These are phyloP conservation scores for Botrytis pseudocinerea DNA, from an alignment of 2,329 filamentous ascomycete species.

Conservation along the genomic window DNA sequence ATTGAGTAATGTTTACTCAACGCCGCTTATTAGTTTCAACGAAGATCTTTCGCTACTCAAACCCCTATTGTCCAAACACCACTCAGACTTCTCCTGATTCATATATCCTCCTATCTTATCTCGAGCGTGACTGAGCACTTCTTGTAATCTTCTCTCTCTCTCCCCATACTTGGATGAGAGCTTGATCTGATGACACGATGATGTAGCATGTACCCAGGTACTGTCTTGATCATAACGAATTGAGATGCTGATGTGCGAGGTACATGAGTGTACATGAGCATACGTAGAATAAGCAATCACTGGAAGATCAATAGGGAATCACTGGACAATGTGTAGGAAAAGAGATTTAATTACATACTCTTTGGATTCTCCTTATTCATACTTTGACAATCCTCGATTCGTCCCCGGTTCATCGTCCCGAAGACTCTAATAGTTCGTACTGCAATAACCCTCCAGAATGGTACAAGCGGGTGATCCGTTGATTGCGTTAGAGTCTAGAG, in stretches of 20 bases:
- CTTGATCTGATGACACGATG: not conserved
- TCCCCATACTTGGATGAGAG: not conserved
- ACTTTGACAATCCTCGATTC: not conserved
- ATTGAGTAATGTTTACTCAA: not conserved
- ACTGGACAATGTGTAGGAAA: not conserved
- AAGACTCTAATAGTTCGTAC: not conserved
- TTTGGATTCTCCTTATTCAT: not conserved
- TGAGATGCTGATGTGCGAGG: not conserved
- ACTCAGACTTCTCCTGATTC: not conserved
- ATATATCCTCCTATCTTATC: not conserved
- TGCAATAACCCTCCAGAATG: not conserved
- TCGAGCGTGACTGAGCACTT: not conserved
- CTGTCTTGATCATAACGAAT: not conserved
- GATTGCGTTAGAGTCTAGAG: not conserved
- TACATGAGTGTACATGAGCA: not conserved
- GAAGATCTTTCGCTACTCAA: not conserved
- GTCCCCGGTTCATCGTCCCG: not conserved
- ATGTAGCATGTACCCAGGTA: not conserved
- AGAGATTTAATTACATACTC: not conserved
- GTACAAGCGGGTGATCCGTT: not conserved
- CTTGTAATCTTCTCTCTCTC: not conserved
- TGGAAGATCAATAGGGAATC: not conserved
- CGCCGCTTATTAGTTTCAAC: not conserved
- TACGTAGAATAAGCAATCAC: not conserved
- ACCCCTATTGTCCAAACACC: not conserved